phyloP scores from a whole-genome alignment of 331 rosid genomes.

The Acacia pycnantha region DNA sequence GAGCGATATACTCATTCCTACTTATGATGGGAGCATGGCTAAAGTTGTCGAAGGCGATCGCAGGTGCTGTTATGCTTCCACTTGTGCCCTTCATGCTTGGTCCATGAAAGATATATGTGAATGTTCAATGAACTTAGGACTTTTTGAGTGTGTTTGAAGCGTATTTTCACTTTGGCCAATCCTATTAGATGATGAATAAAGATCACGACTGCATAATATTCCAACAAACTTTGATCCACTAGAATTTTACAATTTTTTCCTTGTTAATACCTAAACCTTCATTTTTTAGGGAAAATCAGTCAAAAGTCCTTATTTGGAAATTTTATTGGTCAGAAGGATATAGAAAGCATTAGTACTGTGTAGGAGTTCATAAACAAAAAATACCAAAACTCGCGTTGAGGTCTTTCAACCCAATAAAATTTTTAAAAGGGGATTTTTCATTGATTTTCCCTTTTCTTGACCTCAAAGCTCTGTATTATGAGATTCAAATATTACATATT shows the following conservation, averaged over 20 bases:
- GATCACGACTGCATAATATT: constrained; percentile 2
- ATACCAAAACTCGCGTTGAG: too few relatives aligned
- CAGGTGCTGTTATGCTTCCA: constrained; percentile 44
- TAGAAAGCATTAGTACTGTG: too few relatives aligned
- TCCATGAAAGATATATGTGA: background rate
- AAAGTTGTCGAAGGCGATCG: constrained; percentile 88
- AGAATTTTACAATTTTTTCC: background rate
- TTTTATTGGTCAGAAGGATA: too few relatives aligned
- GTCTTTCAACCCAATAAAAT: too few relatives aligned
- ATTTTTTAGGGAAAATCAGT: too few relatives aligned
- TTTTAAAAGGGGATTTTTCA: too few relatives aligned
- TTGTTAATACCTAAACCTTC: background rate
- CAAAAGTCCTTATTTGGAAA: too few relatives aligned
- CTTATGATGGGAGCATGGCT: constrained; percentile 91
- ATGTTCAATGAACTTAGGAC: background rate
- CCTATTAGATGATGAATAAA: background rate
- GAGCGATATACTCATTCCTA: constrained; percentile 75
- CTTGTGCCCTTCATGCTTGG: background rate
- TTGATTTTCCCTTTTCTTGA: background rate
- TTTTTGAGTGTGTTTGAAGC: background rate
- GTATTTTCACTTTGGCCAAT: background rate
- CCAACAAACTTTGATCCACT: background rate
- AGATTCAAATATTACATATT: background rate
- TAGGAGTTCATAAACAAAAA: too few relatives aligned
- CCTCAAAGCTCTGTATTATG: background rate